These are phyloP conservation scores for Hymenoscyphus repandus DNA, from an alignment of 2,329 filamentous ascomycete species.

Conservation along the genomic window DNA sequence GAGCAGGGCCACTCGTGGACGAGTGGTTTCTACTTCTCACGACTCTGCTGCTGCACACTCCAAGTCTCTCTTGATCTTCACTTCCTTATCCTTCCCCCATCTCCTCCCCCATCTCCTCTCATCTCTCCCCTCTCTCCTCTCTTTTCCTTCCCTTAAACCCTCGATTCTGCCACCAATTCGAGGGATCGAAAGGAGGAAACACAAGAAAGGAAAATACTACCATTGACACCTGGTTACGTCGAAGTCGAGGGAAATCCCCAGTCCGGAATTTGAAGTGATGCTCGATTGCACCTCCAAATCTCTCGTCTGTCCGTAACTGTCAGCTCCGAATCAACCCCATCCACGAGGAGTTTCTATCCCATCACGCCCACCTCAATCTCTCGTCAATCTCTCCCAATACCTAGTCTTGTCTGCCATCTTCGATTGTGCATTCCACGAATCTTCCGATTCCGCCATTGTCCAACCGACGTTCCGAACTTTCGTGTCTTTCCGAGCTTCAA, in stretches of 20 bases:
- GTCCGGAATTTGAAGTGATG: slow-evolving; percentile 7
- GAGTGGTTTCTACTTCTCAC: neutral
- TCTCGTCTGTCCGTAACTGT: slow-evolving; percentile 26
- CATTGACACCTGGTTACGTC: slow-evolving; percentile 22
- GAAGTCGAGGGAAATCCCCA: slow-evolving; percentile 10
- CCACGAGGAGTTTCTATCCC: slow-evolving; percentile 12
- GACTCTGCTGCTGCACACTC: neutral
- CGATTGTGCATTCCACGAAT: neutral
- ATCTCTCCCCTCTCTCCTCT: slow-evolving; percentile 14
- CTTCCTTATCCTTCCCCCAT: slow-evolving; percentile 4
- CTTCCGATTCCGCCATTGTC: neutral
- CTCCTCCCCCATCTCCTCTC: slow-evolving; percentile 10
- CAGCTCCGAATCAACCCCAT: slow-evolving; percentile 14
- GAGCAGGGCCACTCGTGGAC: neutral
- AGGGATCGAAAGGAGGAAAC: slow-evolving; percentile 16
- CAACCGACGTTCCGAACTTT: slow-evolving; percentile 1
- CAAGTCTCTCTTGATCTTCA: neutral
- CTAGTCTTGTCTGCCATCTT: neutral
- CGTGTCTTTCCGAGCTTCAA: neutral
- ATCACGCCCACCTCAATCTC: neutral
- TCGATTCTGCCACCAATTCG: slow-evolving; percentile 12
- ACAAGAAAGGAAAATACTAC: slow-evolving; percentile 9
- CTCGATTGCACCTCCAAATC: slow-evolving; percentile 15
- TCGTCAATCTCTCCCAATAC: slow-evolving; percentile 1
- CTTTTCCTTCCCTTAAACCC: slow-evolving; percentile 16